Percentiles rank a stretch among this genome's conserved stretches.
Conservation (phyloP, 805 yeast species). For the Saccharomyces mikatae region DNA sequence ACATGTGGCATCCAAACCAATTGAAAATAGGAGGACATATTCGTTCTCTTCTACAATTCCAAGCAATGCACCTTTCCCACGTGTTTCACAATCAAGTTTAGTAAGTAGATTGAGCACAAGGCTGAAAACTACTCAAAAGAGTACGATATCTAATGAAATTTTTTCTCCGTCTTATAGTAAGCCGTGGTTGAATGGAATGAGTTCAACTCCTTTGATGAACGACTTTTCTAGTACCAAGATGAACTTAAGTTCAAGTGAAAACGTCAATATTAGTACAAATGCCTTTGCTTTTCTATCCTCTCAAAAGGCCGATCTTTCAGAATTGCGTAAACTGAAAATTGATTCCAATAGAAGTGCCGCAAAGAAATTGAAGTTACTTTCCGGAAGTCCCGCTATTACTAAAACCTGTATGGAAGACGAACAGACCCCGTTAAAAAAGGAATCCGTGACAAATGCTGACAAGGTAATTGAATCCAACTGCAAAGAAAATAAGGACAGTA, state of each 20-base stretch:
- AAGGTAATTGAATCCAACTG: neutral
- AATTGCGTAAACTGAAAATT: constrained; percentile 32
- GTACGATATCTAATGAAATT: constrained; percentile 30
- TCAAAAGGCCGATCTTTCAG: constrained; percentile 18
- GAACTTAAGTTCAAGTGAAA: neutral
- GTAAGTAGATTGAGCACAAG: constrained; percentile 33
- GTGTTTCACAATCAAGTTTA: constrained; percentile 22
- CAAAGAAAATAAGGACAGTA: neutral
- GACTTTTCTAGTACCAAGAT: constrained; percentile 3
- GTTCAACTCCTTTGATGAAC: neutral
- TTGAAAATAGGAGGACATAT: constrained; percentile 11
- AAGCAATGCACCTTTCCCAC: constrained; percentile 9
- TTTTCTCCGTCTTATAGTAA: constrained; percentile 28
- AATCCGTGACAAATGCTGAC: neutral
- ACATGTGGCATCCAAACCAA: constrained; percentile 1
- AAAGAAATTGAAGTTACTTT: constrained; percentile 33
- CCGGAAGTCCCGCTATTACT: constrained; percentile 20
- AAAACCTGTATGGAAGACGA: constrained; percentile 7
- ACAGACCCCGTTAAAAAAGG: neutral
- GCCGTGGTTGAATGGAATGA: constrained; percentile 6
- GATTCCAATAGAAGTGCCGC: constrained; percentile 39
- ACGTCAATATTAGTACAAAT: constrained; percentile 1
- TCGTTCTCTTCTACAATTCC: constrained; percentile 17
- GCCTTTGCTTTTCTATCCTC: constrained; percentile 4
- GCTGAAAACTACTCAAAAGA: constrained; percentile 22